phyloP scores from a whole-genome alignment of 2,329 filamentous ascomycete species.

The Grosmannia serpens region DNA sequence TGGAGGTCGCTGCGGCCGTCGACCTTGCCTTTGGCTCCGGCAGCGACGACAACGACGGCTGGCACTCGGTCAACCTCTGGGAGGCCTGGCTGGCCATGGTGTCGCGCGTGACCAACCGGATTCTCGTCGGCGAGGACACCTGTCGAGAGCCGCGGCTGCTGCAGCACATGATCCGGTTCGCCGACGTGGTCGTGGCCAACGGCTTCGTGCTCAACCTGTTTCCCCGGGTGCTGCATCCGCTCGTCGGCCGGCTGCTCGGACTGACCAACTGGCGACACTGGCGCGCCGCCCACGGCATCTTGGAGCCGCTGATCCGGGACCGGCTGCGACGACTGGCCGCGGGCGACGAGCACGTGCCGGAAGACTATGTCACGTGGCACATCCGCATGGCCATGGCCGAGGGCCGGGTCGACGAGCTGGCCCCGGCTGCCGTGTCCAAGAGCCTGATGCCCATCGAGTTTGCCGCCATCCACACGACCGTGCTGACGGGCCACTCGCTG shows the following conservation, averaged over 20 bases:
- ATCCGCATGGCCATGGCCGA: conserved; percentile 39
- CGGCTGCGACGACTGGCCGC: conserved; percentile 33
- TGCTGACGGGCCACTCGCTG: conserved; percentile 35
- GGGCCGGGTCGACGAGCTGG: conserved; percentile 28
- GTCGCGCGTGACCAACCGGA: conserved; percentile 29
- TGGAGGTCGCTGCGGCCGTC: conserved; percentile 26
- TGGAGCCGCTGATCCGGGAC: conserved; percentile 35
- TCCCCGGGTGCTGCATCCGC: conserved; percentile 34
- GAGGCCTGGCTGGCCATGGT: conserved; percentile 30
- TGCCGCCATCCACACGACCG: conserved; percentile 47
- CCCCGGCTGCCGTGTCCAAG: conserved; percentile 35
- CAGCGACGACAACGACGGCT: conserved; percentile 11
- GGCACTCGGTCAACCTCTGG: conserved; percentile 31
- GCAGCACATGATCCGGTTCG: conserved; percentile 35
- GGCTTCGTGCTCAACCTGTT: conserved; percentile 32
- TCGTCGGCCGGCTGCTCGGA: conserved; percentile 33
- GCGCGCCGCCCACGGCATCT: conserved; percentile 26
- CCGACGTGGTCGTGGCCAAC: conserved; percentile 34
- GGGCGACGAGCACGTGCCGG: conserved; percentile 31
- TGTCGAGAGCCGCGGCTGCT: conserved; percentile 34
- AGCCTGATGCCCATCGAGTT: conserved; percentile 45
- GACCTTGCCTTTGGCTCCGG: conserved; percentile 20
- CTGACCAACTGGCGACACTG: conserved; percentile 36
- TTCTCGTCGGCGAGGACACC: conserved; percentile 26
- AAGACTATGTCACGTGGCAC: conserved; percentile 47